These are phyloP conservation scores for Pyrenopolyporus hunteri DNA, from an alignment of 495 filamentous ascomycete genomes.

Conservation along the genomic window DNA sequence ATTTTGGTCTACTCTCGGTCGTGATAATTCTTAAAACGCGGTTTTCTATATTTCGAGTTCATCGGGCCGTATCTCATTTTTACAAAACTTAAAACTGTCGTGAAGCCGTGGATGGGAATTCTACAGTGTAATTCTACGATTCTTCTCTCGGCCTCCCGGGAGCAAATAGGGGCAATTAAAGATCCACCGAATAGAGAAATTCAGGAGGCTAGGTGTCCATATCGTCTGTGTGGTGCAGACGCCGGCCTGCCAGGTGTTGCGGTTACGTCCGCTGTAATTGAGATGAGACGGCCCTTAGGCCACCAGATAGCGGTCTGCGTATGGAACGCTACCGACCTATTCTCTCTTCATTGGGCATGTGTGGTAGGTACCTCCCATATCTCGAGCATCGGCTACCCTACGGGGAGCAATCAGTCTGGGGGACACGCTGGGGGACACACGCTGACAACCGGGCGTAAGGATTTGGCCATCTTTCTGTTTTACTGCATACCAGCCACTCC, in stretches of 20 bases:
- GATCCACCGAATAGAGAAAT: constrained; percentile 30
- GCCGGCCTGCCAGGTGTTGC: background rate
- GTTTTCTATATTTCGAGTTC: no score
- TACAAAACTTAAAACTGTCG: no score
- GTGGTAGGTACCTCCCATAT: background rate
- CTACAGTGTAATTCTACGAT: no score
- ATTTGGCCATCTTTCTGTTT: constrained; percentile 7
- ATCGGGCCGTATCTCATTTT: no score
- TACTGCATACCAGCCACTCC: constrained; percentile 19
- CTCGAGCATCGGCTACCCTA: background rate
- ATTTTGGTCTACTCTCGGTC: no score
- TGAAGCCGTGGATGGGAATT: no score
- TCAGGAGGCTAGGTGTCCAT: constrained; percentile 31
- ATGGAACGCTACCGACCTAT: background rate
- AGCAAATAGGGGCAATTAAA: constrained; percentile 21
- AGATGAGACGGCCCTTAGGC: background rate
- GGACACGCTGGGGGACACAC: background rate
- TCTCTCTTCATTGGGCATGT: constrained; percentile 3
- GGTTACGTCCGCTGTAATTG: constrained; percentile 7
- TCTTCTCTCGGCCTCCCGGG: no score
- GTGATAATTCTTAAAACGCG: no score
- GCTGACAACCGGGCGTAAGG: background rate
- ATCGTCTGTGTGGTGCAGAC: constrained; percentile 35
- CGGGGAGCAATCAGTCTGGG: constrained; percentile 7
- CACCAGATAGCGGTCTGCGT: background rate